Percentiles rank a stretch among this genome's conserved stretches.
Evolutionary conservation across 495 filamentous ascomycete genomes (phyloP).

Genomic region (Aspergillus panamensis): DNA sequence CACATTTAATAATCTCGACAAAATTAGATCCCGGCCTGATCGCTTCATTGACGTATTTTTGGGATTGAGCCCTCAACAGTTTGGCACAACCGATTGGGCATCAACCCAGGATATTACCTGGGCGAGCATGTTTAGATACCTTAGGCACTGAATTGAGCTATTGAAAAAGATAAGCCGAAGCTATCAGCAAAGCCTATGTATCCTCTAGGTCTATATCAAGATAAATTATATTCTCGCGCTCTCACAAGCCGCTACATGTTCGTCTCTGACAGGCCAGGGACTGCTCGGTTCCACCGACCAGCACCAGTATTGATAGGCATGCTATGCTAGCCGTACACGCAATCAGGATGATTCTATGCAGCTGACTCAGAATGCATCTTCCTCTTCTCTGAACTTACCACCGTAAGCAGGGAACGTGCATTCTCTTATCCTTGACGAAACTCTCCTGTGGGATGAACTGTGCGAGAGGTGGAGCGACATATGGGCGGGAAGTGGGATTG

Average conservation of each 20-base stretch:
- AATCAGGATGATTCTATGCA: not conserved
- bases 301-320: not conserved
- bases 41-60: not conserved
- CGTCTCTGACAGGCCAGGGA: conserved; percentile 17
- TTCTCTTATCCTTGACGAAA: not conserved
- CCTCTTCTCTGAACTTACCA: not conserved
- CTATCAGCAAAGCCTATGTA: not conserved
- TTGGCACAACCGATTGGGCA: conserved; percentile 1
- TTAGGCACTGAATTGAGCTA: not conserved
- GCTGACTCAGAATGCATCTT: conserved; percentile 3
- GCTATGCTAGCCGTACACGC: conserved; percentile 19
- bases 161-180: not conserved
- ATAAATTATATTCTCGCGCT: conserved; percentile 5
- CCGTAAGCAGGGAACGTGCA: not conserved
- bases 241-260: conserved; percentile 13
- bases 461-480: no score
- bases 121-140: not conserved
- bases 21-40: no score
- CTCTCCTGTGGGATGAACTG: no score
- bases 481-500: no score
- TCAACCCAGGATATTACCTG: not conserved
- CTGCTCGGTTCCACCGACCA: not conserved
- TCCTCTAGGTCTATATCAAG: not conserved
- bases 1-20: no score
- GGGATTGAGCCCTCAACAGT: not conserved